Evolutionary conservation across 169 alveolate genomes (phyloP), one percentile per base, ranked within the genome.

Genomic region (Eimeria praecox): DNA sequence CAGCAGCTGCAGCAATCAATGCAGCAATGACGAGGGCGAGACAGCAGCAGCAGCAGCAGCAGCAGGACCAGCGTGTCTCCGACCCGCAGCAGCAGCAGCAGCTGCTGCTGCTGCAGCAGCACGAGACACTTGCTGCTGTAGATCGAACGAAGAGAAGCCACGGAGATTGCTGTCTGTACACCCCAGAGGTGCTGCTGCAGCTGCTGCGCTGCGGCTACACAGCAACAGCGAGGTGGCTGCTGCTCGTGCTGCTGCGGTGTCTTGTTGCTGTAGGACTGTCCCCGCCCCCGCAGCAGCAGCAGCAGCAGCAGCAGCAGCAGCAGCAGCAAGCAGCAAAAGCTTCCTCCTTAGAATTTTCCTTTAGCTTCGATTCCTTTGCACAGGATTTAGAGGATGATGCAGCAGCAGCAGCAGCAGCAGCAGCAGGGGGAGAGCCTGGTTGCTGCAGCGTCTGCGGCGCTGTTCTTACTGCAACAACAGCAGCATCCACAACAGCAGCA

Each of bases 151-250:
- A 18, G 3, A 35, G 40, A 35, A 83, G 9, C 33, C 91, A 83
- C 30, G 91, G 91, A 8, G 38, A 56, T 56, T 83, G 91, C 91
- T 46, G 77, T 22, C 85, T 66, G 52, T 92, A 92, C 86, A 71
- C 35, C 42, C 95, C 95, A 40, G 64, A 86, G 46, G 92, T 80
- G 71, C 86, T 92, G 83, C 82, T 42, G 54, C 69, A 69, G 71
- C 92, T 92, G 80, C 80, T 92, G 73, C 77, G 92, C 75, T 71
- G 92, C 86, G 92, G 95, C 54, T 62, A 49, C 59, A 44, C 77
- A 5, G 91, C 90, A 38, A 59, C 95, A 18, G 95, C 46, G 44
- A 44, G 88, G 44, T 92, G 95, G 95, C n/a, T 92, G 75, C 92
- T 92, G 59, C 80, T 86, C 52, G 77, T 86, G 52, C 92, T 92